These are phyloP conservation scores for Puya raimondii DNA, from an alignment of 176 grass and related monocot genomes.

Conservation along the genomic window DNA sequence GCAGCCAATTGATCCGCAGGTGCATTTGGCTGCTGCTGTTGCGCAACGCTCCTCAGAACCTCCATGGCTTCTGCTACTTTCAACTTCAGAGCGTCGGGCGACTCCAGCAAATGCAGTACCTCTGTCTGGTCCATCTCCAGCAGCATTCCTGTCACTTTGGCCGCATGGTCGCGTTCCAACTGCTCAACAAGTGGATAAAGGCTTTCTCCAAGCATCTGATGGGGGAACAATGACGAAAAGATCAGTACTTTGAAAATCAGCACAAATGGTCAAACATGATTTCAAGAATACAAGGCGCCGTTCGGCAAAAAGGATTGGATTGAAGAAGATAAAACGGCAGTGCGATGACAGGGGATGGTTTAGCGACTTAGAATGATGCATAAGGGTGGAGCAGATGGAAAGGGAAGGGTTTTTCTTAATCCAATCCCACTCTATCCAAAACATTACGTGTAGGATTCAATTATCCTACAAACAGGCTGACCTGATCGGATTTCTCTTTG, in stretches of 20 bases:
- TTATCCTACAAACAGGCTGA: no score
- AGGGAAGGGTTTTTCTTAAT: no score
- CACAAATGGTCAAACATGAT: background rate
- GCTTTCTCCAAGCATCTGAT: slow-evolving; percentile 87
- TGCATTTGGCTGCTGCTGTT: slow-evolving; percentile 31
- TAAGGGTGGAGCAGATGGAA: no score
- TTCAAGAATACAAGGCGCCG: background rate
- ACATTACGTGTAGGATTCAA: no score
- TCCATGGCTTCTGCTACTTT: slow-evolving; percentile 93
- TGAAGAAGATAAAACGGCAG: no score
- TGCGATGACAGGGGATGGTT: no score
- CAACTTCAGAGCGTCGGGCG: slow-evolving; percentile 65
- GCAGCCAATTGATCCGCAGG: slow-evolving; percentile 56
- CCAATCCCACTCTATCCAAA: no score
- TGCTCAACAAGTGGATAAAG: slow-evolving; percentile 86
- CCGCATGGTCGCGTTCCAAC: slow-evolving; percentile 77
- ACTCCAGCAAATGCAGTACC: slow-evolving; percentile 83
- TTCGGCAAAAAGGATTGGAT: background rate
- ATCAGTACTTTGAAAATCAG: background rate
- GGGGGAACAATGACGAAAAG: background rate
- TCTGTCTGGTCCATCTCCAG: slow-evolving; percentile 98
- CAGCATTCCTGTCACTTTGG: slow-evolving; percentile 95
- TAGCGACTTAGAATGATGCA: no score
- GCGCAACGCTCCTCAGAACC: slow-evolving; percentile 49
- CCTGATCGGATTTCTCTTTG: no score